These are phyloP conservation scores for Pyrenochaeta sp. DNA, from an alignment of 2,329 filamentous ascomycete species.

Conservation along the genomic window DNA sequence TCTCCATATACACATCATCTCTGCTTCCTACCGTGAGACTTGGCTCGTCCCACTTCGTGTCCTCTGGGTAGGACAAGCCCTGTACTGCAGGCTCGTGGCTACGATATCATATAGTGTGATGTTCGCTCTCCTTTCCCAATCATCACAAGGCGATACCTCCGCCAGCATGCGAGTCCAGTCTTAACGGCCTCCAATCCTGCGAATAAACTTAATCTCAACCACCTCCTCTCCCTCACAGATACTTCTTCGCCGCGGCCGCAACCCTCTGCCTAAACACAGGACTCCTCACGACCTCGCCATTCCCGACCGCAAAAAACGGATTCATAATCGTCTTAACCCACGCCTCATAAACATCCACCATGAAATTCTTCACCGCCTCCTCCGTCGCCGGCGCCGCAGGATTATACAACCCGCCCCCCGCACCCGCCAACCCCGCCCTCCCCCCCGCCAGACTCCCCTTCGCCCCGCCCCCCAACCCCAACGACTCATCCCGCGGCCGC, in stretches of 20 bases:
- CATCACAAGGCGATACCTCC: too few relatives aligned
- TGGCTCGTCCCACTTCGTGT: too few relatives aligned
- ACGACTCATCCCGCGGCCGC: slow-evolving; percentile 66
- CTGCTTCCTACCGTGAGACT: too few relatives aligned
- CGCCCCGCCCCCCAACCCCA: slow-evolving; percentile 28
- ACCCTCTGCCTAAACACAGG: slow-evolving; percentile 85
- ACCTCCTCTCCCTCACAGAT: slow-evolving; percentile 64
- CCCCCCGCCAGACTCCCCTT: slow-evolving; percentile 44
- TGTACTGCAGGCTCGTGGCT: too few relatives aligned
- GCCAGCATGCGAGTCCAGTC: too few relatives aligned
- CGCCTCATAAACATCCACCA: slow-evolving; percentile 84
- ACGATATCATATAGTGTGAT: too few relatives aligned
- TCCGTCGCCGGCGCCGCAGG: slow-evolving; percentile 90
- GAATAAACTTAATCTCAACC: too few relatives aligned
- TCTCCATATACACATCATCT: too few relatives aligned
- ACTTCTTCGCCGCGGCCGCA: slow-evolving; percentile 89
- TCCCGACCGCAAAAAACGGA: slow-evolving; percentile 88
- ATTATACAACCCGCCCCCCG: slow-evolving; percentile 65
- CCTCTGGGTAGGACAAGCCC: too few relatives aligned
- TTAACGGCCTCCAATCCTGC: too few relatives aligned
- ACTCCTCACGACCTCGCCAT: slow-evolving; percentile 84
- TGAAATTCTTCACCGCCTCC: slow-evolving; percentile 71
- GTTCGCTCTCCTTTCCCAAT: too few relatives aligned
- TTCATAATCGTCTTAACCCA: slow-evolving; percentile 98
- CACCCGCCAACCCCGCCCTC: slow-evolving; percentile 30